Evolutionary conservation across 805 yeast species (phyloP).

Genomic region (Teunomyces cretensis): DNA sequence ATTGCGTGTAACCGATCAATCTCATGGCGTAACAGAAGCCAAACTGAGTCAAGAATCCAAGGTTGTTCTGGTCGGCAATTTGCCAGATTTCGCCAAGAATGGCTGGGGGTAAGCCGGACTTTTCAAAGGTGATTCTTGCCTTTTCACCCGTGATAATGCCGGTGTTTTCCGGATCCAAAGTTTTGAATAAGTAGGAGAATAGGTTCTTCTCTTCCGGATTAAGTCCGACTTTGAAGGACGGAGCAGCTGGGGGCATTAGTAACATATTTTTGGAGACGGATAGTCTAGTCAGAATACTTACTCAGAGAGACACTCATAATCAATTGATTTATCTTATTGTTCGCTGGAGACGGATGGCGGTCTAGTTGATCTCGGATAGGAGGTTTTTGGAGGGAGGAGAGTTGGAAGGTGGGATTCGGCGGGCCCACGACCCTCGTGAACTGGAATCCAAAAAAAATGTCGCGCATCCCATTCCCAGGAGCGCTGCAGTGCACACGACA

Average conservation of each 20-base stretch:
- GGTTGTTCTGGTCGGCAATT: constrained; percentile 82
- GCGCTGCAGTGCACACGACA: not conserved
- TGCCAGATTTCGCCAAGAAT: constrained; percentile 92
- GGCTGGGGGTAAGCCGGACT: constrained; percentile 77
- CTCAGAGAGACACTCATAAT: constrained; percentile 28
- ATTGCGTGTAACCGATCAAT: constrained; percentile 82
- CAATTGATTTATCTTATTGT: not conserved
- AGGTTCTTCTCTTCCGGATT: constrained; percentile 75
- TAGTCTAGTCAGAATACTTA: constrained; percentile 15
- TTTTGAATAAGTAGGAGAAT: constrained; percentile 73
- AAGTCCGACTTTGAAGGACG: constrained; percentile 46
- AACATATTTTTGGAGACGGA: not conserved
- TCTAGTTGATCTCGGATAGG: not conserved
- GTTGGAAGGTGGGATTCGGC: not conserved
- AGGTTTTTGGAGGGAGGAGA: not conserved
- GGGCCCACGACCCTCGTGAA: not conserved
- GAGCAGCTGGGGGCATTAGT: constrained; percentile 20
- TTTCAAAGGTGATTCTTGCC: constrained; percentile 79
- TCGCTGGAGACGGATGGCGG: not conserved
- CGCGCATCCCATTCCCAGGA: not conserved
- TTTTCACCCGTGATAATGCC: constrained; percentile 88
- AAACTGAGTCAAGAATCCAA: constrained; percentile 77
- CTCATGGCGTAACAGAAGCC: constrained; percentile 88
- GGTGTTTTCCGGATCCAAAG: constrained; percentile 73
- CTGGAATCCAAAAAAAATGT: not conserved